Conservation (phyloP, 1,284 basidiomycete species). For the Ustanciosporium gigantosporum region DNA sequence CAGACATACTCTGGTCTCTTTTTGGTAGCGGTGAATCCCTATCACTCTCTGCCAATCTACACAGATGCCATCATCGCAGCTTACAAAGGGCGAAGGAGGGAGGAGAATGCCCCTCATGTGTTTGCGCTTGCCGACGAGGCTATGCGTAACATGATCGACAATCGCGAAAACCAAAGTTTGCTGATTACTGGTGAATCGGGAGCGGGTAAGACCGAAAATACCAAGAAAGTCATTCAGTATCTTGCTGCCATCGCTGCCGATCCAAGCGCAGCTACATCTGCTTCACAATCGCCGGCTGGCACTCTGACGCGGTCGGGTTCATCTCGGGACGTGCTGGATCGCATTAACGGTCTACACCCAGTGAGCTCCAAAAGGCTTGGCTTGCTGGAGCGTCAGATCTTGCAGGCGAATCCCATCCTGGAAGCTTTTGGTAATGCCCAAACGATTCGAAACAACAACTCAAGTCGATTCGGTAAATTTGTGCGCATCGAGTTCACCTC, state of each 20-base stretch:
- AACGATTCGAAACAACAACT: conserved; percentile 98
- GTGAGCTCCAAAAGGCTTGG: conserved; percentile 67
- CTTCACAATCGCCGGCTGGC: conserved; percentile 19
- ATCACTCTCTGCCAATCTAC: conserved; percentile 89
- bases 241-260: conserved; percentile 89
- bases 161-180: conserved; percentile 95
- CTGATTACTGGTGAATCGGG: conserved; percentile 99
- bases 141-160: conserved; percentile 97
- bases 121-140: conserved; percentile 96
- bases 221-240: conserved; percentile 99
- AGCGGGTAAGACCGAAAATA: conserved; percentile 98
- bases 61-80: conserved; percentile 87
- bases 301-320: conserved; percentile 32
- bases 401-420: conserved; percentile 96
- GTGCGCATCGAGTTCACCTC: conserved; percentile 93
- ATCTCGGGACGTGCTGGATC: conserved; percentile 50
- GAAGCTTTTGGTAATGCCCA: conserved; percentile 99
- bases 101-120: conserved; percentile 96
- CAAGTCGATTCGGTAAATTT: conserved; percentile 95
- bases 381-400: conserved; percentile 90
- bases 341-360: conserved; percentile 44
- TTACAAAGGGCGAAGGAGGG: conserved; percentile 86
- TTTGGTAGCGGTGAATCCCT: conserved; percentile 97
- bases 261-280: conserved; percentile 10
- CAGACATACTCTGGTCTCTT: conserved; percentile 96